Percentiles rank a stretch among this genome's conserved stretches.
phyloP scores from a whole-genome alignment of 192 early-diverging fungal genomes.

The Powellomyces hirtus region DNA sequence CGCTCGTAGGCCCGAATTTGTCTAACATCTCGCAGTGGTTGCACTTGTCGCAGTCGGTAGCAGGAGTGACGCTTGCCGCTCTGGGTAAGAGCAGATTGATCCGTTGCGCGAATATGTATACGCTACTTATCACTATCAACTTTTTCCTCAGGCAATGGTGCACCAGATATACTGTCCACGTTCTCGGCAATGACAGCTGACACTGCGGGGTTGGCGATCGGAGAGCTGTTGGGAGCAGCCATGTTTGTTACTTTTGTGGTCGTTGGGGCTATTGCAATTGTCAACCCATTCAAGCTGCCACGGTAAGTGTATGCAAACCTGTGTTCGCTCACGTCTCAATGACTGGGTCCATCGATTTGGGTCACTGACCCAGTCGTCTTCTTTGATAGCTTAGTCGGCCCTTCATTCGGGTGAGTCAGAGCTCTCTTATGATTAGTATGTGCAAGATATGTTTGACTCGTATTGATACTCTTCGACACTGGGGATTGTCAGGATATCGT shows the following conservation, averaged over 20 bases:
- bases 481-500: constrained; percentile 76
- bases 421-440: neutral
- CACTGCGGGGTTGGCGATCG: constrained; percentile 69
- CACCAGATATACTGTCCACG: constrained; percentile 88
- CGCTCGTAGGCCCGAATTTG: constrained; percentile 67
- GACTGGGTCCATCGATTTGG: no score
- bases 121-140: neutral
- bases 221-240: constrained; percentile 87
- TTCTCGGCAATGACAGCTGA: constrained; percentile 53
- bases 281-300: constrained; percentile 68
- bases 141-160: constrained; percentile 75
- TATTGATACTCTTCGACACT: no score
- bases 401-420: constrained; percentile 13
- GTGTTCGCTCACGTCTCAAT: no score
- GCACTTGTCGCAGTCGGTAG: constrained; percentile 77
- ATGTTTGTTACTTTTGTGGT: constrained; percentile 84
- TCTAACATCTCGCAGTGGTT: constrained; percentile 71
- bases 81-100: constrained; percentile 33
- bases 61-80: constrained; percentile 54
- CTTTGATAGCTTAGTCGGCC: constrained; percentile 21
- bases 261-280: constrained; percentile 76
- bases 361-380: no score
- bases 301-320: constrained; percentile 14
- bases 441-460: neutral
- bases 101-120: neutral